Percentiles rank a stretch among this genome's conserved stretches.
Evolutionary conservation across 306 rosid genomes (phyloP).

Genomic region (Biancaea sappan): DNA sequence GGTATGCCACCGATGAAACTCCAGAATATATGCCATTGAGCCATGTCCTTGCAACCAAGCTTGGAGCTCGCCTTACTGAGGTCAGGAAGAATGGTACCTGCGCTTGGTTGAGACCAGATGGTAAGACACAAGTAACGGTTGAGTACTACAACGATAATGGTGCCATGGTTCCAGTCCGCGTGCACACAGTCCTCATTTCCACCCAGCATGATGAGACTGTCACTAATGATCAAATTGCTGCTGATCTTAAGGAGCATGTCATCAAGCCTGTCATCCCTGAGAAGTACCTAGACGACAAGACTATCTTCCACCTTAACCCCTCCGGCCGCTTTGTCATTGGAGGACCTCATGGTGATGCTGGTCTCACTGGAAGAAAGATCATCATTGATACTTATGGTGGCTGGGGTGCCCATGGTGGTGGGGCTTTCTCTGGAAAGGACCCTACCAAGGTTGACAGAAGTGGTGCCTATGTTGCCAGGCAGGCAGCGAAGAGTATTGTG

Average conservation of each 20-base stretch:
- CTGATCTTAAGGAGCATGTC: constrained; percentile 32
- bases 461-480: constrained; percentile 32
- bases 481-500: constrained; percentile 33
- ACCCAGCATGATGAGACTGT: constrained; percentile 37
- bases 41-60: constrained; percentile 36
- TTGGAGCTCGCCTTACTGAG: constrained; percentile 37
- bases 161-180: constrained; percentile 32
- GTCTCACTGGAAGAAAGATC: constrained; percentile 34
- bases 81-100: constrained; percentile 34
- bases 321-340: constrained; percentile 36
- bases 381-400: constrained; percentile 36
- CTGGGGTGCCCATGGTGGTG: constrained; percentile 35
- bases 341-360: constrained; percentile 36
- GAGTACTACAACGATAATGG: constrained; percentile 27
- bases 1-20: constrained; percentile 34
- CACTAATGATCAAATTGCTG: constrained; percentile 26
- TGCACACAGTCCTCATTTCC: constrained; percentile 33
- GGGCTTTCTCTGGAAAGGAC: constrained; percentile 33
- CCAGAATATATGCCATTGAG: constrained; percentile 32
- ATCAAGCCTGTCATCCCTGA: constrained; percentile 34
- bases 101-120: constrained; percentile 41
- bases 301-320: constrained; percentile 30
- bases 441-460: constrained; percentile 33
- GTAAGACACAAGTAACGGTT: constrained; percentile 36
- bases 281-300: constrained; percentile 25